phyloP scores from a whole-genome alignment of 768 basidiomycete genomes.

The Pleurotus giganteus region DNA sequence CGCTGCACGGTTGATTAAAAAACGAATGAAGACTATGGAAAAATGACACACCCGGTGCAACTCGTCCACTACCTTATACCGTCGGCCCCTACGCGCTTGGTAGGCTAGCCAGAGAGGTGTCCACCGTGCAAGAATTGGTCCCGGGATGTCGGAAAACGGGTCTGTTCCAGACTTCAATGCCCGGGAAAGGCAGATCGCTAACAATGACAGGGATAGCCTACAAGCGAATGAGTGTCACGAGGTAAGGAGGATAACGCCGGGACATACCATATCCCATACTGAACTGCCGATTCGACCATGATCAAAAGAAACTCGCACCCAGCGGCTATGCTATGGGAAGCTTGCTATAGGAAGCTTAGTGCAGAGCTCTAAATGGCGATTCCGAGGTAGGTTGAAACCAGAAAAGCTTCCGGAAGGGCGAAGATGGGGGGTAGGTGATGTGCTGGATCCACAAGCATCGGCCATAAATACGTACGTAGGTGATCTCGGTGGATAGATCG shows the following conservation, averaged over 20 bases:
- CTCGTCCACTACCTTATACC: conserved; percentile 25
- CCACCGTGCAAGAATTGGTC: conserved; percentile 25
- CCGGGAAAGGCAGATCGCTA: not conserved
- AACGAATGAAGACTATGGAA: not conserved
- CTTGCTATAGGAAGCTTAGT: not conserved
- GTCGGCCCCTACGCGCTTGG: conserved; percentile 22
- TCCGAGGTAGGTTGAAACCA: not conserved
- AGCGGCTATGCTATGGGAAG: no score
- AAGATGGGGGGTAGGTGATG: not conserved
- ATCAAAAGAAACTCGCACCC: not conserved
- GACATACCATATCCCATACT: not conserved
- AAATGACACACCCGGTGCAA: conserved; percentile 21
- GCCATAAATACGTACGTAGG: not conserved
- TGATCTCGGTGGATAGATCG: not conserved
- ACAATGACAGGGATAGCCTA: not conserved
- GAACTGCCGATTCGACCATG: not conserved
- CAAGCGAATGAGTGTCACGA: not conserved
- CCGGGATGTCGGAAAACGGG: conserved; percentile 20
- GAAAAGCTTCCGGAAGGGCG: not conserved
- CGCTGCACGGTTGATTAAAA: conserved; percentile 13
- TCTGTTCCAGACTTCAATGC: not conserved
- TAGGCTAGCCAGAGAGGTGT: conserved; percentile 29
- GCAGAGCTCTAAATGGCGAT: not conserved
- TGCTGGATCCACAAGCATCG: not conserved
- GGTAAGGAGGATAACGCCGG: not conserved